Evolutionary conservation across 495 filamentous ascomycete species (phyloP).

Genomic region (Neurospora sp.): DNA sequence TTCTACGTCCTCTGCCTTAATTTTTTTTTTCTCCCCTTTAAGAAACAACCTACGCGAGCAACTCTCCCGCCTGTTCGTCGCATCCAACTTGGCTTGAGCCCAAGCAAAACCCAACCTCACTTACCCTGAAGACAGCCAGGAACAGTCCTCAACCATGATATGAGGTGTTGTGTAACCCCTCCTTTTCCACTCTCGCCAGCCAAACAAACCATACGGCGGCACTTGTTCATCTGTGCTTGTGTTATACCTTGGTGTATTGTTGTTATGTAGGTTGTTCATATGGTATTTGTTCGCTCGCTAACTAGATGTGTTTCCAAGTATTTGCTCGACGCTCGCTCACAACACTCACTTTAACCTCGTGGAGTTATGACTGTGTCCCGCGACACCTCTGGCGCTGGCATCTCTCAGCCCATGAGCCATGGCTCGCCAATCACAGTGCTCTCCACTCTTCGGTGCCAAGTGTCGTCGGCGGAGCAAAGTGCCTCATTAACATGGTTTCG

Average conservation of each 20-base stretch:
- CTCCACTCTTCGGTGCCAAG: constrained; percentile 51
- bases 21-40: not conserved
- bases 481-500: constrained; percentile 33
- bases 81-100: not conserved
- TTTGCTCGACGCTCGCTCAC: constrained; percentile 49
- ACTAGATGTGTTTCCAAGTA: constrained; percentile 22
- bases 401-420: not conserved
- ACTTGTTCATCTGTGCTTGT: not conserved
- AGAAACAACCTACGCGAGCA: not conserved
- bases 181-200: not conserved
- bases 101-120: not conserved
- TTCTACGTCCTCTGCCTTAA: not conserved
- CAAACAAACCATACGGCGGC: not conserved
- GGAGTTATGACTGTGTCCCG: constrained; percentile 19
- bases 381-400: not conserved
- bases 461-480: constrained; percentile 42
- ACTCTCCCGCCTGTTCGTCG: not conserved
- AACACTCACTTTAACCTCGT: constrained; percentile 54
- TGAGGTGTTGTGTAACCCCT: not conserved
- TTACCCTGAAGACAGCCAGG: not conserved
- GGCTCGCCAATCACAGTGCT: constrained; percentile 4
- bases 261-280: not conserved
- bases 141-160: not conserved
- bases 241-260: not conserved
- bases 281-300: constrained; percentile 12